A percentile compares a stretch with the other conserved stretches of the same genome.
phyloP scores from a whole-genome alignment of 176 grass and related monocot species.

The Ampelocalamus luodianensis region DNA sequence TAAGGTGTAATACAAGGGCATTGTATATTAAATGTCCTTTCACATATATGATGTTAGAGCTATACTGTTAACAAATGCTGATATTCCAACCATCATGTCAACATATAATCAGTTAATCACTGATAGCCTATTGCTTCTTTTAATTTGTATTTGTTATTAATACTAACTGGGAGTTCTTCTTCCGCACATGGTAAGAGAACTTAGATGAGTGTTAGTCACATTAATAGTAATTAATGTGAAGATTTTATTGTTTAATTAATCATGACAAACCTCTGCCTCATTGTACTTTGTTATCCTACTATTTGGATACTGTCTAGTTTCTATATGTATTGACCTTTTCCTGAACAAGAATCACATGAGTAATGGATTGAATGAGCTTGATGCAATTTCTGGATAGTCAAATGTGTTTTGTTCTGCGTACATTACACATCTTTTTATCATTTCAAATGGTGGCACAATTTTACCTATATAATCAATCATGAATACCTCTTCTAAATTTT shows the following conservation, averaged over 20 bases:
- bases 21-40: conserved; percentile 33
- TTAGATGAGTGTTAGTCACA: conserved; percentile 13
- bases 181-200: conserved; percentile 1
- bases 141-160: conserved; percentile 4
- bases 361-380: conserved; percentile 27
- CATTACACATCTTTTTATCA: conserved; percentile 14
- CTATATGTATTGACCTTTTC: conserved; percentile 29
- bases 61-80: conserved; percentile 15
- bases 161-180: conserved; percentile 1
- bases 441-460: neutral
- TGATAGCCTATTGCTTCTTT: conserved; percentile 27
- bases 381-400: conserved; percentile 17
- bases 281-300: conserved; percentile 25
- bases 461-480: conserved; percentile 17
- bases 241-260: conserved; percentile 30
- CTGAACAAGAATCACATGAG: neutral
- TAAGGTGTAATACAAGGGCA: neutral
- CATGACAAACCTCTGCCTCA: conserved; percentile 1
- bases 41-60: conserved; percentile 4
- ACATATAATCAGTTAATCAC: conserved; percentile 6
- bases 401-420: conserved; percentile 8
- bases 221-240: conserved; percentile 16
- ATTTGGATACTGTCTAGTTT: conserved; percentile 32
- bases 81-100: neutral
- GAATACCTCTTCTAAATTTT: conserved; percentile 17